Percentiles rank a stretch among this genome's conserved stretches.
Conservation (phyloP, 257 asterid genomes). For the Pogostemon cablin region DNA sequence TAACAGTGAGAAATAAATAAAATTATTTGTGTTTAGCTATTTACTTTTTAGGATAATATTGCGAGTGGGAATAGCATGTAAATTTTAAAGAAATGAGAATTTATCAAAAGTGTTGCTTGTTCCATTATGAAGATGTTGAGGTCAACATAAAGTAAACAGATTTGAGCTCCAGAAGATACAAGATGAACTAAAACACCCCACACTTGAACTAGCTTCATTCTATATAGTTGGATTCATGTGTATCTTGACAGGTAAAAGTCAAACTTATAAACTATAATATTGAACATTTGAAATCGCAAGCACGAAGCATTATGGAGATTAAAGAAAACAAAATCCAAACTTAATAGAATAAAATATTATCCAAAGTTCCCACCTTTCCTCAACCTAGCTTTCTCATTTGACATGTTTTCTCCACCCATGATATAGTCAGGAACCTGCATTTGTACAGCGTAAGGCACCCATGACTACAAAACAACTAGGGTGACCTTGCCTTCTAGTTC, state of each 20-base stretch:
- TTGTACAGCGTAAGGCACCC: too few relatives aligned
- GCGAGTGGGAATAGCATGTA: neutral
- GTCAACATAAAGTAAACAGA: slow-evolving; percentile 5
- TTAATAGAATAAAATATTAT: slow-evolving; percentile 5
- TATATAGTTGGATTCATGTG: neutral
- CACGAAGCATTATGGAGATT: slow-evolving; percentile 3
- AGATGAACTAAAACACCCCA: slow-evolving; percentile 6
- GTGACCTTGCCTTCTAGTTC: too few relatives aligned
- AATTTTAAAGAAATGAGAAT: neutral
- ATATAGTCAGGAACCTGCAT: slow-evolving; percentile 80
- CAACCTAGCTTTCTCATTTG: slow-evolving; percentile 93
- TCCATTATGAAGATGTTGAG: neutral
- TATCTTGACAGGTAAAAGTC: slow-evolving; percentile 24
- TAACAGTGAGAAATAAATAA: neutral
- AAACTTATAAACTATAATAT: slow-evolving; percentile 20
- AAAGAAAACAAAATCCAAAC: neutral
- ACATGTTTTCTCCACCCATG: slow-evolving; percentile 95
- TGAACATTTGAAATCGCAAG: neutral
- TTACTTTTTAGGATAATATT: neutral
- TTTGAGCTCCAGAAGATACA: slow-evolving; percentile 1
- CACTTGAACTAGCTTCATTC: neutral
- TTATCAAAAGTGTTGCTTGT: neutral
- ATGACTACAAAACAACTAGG: too few relatives aligned
- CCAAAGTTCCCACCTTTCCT: slow-evolving; percentile 69
- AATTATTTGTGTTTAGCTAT: neutral